Evolutionary conservation across 75 land plant species (phyloP).

Genomic region (Pinus taeda): DNA sequence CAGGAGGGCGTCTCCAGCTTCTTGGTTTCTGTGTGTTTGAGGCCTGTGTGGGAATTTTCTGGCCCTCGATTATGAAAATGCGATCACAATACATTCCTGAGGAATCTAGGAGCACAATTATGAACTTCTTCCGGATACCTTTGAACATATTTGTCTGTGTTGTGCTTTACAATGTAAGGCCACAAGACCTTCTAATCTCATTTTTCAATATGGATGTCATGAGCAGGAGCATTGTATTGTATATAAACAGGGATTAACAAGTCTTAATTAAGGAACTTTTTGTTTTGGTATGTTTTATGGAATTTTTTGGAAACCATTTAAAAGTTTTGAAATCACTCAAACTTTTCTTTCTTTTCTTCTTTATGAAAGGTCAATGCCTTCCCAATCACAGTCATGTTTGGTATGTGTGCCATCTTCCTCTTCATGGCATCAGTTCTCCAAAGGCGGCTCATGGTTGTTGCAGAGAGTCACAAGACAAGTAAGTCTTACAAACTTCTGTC

Average conservation of each 20-base stretch:
- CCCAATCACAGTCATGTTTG: constrained; percentile 97
- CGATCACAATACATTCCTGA: constrained; percentile 97
- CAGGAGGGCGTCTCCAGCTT: constrained; percentile 69
- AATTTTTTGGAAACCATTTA: background rate
- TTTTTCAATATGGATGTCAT: background rate
- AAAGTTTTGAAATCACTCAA: background rate
- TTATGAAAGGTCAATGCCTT: constrained; percentile 82
- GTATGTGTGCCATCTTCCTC: constrained; percentile 97
- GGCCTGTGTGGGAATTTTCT: constrained; percentile 96
- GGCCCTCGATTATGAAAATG: constrained; percentile 99
- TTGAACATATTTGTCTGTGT: constrained; percentile 93
- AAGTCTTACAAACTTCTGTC: constrained; percentile 20
- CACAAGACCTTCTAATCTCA: background rate
- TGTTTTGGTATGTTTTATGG: background rate
- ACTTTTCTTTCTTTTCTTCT: constrained; percentile 9
- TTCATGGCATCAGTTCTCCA: constrained; percentile 82
- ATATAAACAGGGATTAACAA: background rate
- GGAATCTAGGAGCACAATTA: constrained; percentile 96
- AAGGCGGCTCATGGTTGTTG: constrained; percentile 70
- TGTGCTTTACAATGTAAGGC: constrained; percentile 90
- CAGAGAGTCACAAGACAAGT: constrained; percentile 73
- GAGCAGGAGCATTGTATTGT: background rate
- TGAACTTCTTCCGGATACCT: constrained; percentile 99
- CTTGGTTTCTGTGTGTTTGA: constrained; percentile 95
- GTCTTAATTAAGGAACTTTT: background rate